Base-by-base conservation (phyloP, 106 monocot species). In the Cymbidium sinense region DNA sequence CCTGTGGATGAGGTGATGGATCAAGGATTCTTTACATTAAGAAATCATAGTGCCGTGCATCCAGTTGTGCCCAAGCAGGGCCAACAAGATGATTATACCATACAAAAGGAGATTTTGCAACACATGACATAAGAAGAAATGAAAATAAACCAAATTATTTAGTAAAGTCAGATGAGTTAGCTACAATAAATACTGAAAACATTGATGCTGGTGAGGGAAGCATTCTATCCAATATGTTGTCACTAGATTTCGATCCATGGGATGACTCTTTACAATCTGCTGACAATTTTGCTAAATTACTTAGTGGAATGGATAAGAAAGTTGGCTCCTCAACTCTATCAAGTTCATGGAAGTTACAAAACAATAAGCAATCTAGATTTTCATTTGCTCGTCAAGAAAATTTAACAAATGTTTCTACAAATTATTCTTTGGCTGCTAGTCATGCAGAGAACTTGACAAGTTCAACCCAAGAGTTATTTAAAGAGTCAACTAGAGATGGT, bases 181-280 rank as follows among this genome's bases (percentile, higher is more conserved):
- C 17, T 74, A 78, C 19, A 77, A 72, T 79, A 20, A 84, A 75
- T 43, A 39, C 52, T 55, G 37, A 34, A 76, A 75, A 19, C 83
- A 76, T 85, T 77, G 86, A 87, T 85, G 79, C 17, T n/a, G 87
- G 79, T 30, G 93, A 91, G 80, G 77, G 69, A 65, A 84, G 58
- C 64, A 91, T 91, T 23, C 86, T 94, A 74, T 87, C 93, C 51
- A 81, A 89, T 71, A 91, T 94, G 50, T 78, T 93, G 75, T 80
- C 86, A 12, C 83, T 90, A 74, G 88, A 94, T 50, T 90, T 90
- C 78, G 85, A 93, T 79, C 86, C 86, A 3, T 93, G 93, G 93
- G 90, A 86, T 81, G 84, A 83, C 54, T 84, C 90, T 34, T 58
- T 79, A 30, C 85, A 81, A 31, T 73, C 83, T 43, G 36, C 81